These are phyloP conservation scores for Vaccinium darrowii DNA, from an alignment of 148 eudicot species.

Conservation along the genomic window DNA sequence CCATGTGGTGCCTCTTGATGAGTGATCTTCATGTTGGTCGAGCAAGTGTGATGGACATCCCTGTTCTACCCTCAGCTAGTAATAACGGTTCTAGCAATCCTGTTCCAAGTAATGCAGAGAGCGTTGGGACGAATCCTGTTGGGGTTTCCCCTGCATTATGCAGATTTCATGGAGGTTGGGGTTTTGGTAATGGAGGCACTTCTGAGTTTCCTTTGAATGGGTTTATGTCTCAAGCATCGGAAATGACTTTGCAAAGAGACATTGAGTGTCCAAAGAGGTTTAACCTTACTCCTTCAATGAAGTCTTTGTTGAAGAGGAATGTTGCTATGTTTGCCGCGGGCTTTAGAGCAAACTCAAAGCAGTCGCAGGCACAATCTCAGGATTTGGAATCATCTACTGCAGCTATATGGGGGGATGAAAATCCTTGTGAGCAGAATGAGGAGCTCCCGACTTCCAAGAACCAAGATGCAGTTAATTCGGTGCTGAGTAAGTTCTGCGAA, in stretches of 20 bases:
- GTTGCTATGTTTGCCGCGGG: slow-evolving; percentile 96
- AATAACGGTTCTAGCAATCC: slow-evolving; percentile 24
- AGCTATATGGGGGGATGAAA: slow-evolving; percentile 31
- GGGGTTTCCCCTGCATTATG: slow-evolving; percentile 65
- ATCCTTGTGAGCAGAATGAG: slow-evolving; percentile 33
- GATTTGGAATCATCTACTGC: slow-evolving; percentile 46
- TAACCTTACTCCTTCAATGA: slow-evolving; percentile 89
- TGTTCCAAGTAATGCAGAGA: slow-evolving; percentile 33
- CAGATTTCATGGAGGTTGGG: slow-evolving; percentile 89
- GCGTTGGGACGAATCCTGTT: slow-evolving; percentile 39
- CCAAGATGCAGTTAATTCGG: slow-evolving; percentile 66
- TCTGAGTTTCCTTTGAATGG: slow-evolving; percentile 61
- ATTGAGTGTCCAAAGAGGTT: slow-evolving; percentile 89
- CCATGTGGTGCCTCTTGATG: slow-evolving; percentile 98
- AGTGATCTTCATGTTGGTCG: slow-evolving; percentile 94
- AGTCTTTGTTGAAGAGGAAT: slow-evolving; percentile 73
- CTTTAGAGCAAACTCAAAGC: slow-evolving; percentile 60
- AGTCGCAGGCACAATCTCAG: slow-evolving; percentile 48
- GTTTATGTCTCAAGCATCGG: slow-evolving; percentile 49
- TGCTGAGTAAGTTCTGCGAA: slow-evolving; percentile 77
- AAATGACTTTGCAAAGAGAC: slow-evolving; percentile 56
- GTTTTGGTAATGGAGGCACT: slow-evolving; percentile 61
- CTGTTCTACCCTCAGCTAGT: slow-evolving; percentile 51
- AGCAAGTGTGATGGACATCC: slow-evolving; percentile 86
- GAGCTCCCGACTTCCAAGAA: slow-evolving; percentile 46